phyloP scores from a whole-genome alignment of 495 filamentous ascomycete genomes.

The Pyronema domesticum region DNA sequence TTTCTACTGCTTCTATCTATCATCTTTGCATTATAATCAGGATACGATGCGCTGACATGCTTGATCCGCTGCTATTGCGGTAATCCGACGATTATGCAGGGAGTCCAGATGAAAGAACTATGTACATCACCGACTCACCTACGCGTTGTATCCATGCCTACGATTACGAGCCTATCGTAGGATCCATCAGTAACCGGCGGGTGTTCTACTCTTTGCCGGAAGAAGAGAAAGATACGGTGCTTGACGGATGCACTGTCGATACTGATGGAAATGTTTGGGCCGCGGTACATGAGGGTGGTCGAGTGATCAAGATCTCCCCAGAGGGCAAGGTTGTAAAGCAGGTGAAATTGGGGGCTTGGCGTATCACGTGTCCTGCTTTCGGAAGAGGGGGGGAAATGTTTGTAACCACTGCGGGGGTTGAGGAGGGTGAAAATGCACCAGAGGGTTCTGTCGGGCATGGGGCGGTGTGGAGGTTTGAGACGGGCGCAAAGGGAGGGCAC shows the following conservation, averaged over 20 bases:
- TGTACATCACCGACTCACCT: conserved; percentile 71
- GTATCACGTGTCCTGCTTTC: conserved; percentile 55
- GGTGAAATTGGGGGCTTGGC: conserved; percentile 42
- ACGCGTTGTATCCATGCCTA: conserved; percentile 54
- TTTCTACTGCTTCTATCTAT: no score
- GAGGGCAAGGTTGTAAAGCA: conserved; percentile 46
- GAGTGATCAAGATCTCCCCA: conserved; percentile 48
- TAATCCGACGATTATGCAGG: conserved; percentile 2
- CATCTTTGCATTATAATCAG: no score
- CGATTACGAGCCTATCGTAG: conserved; percentile 48
- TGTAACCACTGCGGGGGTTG: conserved; percentile 47
- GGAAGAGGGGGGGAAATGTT: conserved; percentile 51
- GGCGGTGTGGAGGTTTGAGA: conserved; percentile 48
- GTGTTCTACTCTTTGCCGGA: conserved; percentile 42
- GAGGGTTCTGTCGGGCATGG: conserved; percentile 47
- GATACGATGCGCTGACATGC: no score
- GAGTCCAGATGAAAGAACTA: conserved; percentile 47
- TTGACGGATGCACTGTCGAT: conserved; percentile 62
- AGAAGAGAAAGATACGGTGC: conserved; percentile 38
- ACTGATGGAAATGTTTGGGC: conserved; percentile 57
- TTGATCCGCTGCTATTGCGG: not conserved
- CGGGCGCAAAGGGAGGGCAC: conserved; percentile 40
- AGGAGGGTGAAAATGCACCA: conserved; percentile 37
- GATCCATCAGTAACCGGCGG: conserved; percentile 46
- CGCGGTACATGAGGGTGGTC: conserved; percentile 54